Base-by-base conservation (phyloP, 805 yeast species). In the Ogataea nitratoaversa region DNA sequence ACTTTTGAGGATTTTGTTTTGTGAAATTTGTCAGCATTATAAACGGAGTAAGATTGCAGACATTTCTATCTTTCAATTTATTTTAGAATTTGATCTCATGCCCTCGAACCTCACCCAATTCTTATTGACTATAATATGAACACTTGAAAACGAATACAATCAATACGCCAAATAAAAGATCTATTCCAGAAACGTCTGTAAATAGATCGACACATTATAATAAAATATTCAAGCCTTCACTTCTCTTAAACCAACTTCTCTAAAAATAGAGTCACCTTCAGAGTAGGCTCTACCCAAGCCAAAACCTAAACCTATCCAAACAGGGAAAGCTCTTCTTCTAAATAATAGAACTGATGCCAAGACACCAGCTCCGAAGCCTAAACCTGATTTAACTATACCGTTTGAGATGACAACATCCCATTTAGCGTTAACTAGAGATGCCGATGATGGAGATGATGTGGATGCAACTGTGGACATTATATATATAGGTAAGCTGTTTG, bases 331-430 rank as follows among this genome's bases (percentile, higher is more conserved):
- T 67, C 98, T 82, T 74, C 98, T 86, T 65, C 76, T 87, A 74
- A 93, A 93, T 42, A 93, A 68, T 44, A 93, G 67, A 32, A 90
- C 95, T 8, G 96, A 87, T 33, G 95, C 85, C 43, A 91, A 76
- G 25, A 93, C 95, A 67, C 99, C 99, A 34, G 83, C 93, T 49
- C 98, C 98, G 53, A 93, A 82, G 37, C 99, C 99, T 49, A 93
- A 75, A 16, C 96, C 96, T 54, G 96, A 84, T 67, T 93, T 93
- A 53, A 93, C 95, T 49, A 93, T 71, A 47, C 95, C 80, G 70
- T 93, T 93, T 44, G 99, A 89, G 59, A 93, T 73, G 39, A 90
- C 97, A 50, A 89, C 85, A 66, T 93, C 99, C 99, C 99, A 93
- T 65, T 68, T 57, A 24, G 63, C 56, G 32, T 55, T 53, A 32